Percentiles rank a stretch among this genome's conserved stretches.
Conservation (phyloP, 352 stramenopile species). For the Phytophthora tentaculata region DNA sequence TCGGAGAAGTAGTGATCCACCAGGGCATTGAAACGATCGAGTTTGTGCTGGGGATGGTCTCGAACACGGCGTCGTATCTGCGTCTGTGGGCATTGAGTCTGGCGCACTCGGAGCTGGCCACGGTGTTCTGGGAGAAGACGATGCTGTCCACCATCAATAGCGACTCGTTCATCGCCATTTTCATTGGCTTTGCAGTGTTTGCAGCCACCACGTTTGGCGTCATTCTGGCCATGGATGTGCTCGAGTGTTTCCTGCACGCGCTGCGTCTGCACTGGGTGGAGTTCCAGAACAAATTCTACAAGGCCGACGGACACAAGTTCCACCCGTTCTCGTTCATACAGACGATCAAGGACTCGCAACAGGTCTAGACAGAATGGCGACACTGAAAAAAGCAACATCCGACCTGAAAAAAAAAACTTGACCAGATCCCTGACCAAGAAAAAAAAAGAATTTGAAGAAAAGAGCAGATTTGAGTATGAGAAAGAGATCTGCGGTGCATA, state of each 20-base stretch:
- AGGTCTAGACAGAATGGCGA: conserved; percentile 37
- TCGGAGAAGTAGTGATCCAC: conserved; percentile 98
- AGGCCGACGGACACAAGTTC: conserved; percentile 97
- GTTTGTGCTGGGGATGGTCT: conserved; percentile 99
- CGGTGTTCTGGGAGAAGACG: conserved; percentile 99
- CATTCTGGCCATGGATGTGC: conserved; percentile 98
- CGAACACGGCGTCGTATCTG: conserved; percentile 99
- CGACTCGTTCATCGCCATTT: conserved; percentile 96
- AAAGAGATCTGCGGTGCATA: conserved; percentile 35
- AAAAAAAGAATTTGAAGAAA: conserved; percentile 34
- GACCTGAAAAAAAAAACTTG: conserved; percentile 12
- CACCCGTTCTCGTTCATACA: conserved; percentile 95
- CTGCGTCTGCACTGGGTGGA: conserved; percentile 99
- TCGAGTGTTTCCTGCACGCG: conserved; percentile 99
- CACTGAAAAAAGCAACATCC: conserved; percentile 26
- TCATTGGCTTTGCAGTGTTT: conserved; percentile 94
- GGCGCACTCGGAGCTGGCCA: conserved; percentile 94
- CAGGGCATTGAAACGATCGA: conserved; percentile 99
- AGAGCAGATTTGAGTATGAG: conserved; percentile 22
- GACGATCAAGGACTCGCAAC: conserved; percentile 74
- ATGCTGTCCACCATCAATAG: conserved; percentile 98
- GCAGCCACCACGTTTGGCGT: conserved; percentile 97
- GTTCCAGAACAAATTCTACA: conserved; percentile 99
- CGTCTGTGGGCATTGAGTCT: conserved; percentile 99
- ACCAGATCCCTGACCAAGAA: conserved; percentile 18